phyloP scores from a whole-genome alignment of 192 early-diverging fungal species.

The Mycoemilia scoparia region DNA sequence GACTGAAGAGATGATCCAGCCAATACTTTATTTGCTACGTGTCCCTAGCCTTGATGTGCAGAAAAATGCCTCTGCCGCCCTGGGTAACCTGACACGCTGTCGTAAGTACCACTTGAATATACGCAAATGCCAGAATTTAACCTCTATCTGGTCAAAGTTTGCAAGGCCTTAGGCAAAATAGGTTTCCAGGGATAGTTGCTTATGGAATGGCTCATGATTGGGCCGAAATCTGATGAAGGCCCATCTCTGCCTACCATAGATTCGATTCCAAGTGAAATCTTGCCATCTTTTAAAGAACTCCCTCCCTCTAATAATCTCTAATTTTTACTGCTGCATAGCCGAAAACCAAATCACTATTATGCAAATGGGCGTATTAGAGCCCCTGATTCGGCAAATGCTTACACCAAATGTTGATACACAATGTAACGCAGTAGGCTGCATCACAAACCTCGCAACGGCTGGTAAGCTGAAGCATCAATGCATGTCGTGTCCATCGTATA shows the following conservation, averaged over 20 bases:
- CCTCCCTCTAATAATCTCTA: too few species aligned
- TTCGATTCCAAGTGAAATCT: too few species aligned
- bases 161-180: too few species aligned
- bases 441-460: slow-evolving; percentile 76
- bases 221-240: too few species aligned
- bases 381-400: slow-evolving; percentile 71
- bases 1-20: slow-evolving; percentile 55
- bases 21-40: slow-evolving; percentile 63
- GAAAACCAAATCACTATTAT: slow-evolving; percentile 76
- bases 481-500: slow-evolving; percentile 4
- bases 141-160: too few species aligned
- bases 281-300: too few species aligned
- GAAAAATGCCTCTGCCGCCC: slow-evolving; percentile 63
- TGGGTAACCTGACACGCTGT: slow-evolving; percentile 72
- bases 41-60: slow-evolving; percentile 72
- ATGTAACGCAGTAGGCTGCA: slow-evolving; percentile 85
- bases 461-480: too few species aligned
- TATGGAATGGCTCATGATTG: too few species aligned
- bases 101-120: too few species aligned
- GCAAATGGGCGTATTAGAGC: slow-evolving; percentile 62
- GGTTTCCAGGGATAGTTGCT: too few species aligned
- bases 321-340: too few species aligned
- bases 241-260: too few species aligned
- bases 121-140: not conserved
- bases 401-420: slow-evolving; percentile 77